phyloP scores from a whole-genome alignment of 371 early-diverging fungal species.

The Lichtheimia ramosa region DNA sequence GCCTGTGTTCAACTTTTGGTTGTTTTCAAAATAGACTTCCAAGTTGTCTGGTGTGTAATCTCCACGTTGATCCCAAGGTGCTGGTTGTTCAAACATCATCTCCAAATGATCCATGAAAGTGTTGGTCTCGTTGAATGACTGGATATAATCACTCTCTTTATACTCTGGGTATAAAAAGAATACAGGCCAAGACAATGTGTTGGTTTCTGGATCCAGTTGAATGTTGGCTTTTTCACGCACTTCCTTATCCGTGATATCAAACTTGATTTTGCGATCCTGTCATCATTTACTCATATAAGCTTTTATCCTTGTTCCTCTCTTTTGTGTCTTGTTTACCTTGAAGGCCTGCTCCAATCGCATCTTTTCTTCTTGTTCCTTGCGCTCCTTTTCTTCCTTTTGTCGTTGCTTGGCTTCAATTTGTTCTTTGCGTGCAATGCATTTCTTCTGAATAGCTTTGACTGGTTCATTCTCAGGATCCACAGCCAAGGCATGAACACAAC shows the following conservation, averaged over 20 bases:
- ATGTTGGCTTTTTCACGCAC: constrained; percentile 57
- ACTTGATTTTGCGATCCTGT: constrained; percentile 58
- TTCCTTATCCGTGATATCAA: constrained; percentile 45
- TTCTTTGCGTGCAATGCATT: constrained; percentile 46
- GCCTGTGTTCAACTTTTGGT: constrained; percentile 48
- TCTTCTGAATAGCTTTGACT: constrained; percentile 46
- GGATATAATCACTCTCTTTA: constrained; percentile 89
- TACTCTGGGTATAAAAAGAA: constrained; percentile 94
- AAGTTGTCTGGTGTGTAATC: constrained; percentile 70
- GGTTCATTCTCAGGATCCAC: constrained; percentile 74
- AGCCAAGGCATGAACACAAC: constrained; percentile 69
- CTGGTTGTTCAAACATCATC: constrained; percentile 80
- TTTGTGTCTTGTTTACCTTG: constrained; percentile 24
- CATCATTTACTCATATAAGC: too few relatives aligned
- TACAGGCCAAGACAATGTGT: constrained; percentile 82
- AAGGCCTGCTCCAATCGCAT: constrained; percentile 44
- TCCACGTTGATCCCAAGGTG: constrained; percentile 79
- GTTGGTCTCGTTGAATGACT: constrained; percentile 79
- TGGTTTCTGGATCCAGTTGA: constrained; percentile 59
- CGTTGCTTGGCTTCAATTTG: constrained; percentile 38
- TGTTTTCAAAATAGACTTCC: constrained; percentile 81
- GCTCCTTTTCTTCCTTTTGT: constrained; percentile 47
- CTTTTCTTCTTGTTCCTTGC: constrained; percentile 49
- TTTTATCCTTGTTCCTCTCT: too few relatives aligned
- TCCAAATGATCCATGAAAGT: constrained; percentile 85